Percentiles rank a stretch among this genome's conserved stretches.
These are phyloP conservation scores for Sporodiniella umbellata DNA, from an alignment of 371 early-diverging fungal genomes.

Conservation along the genomic window DNA sequence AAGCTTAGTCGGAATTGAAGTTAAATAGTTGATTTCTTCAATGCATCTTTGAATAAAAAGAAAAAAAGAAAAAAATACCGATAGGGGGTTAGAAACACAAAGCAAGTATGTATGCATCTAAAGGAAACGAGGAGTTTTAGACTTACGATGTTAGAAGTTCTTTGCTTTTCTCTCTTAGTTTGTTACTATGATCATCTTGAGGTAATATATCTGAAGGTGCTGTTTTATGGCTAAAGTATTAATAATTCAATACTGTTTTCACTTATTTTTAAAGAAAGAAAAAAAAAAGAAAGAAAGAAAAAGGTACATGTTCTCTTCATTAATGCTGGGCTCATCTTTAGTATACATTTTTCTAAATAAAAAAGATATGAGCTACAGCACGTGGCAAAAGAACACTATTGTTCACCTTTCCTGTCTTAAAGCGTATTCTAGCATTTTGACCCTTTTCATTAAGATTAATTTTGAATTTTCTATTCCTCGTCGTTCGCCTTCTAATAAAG, in stretches of 20 bases:
- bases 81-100: too few relatives aligned
- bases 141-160: slow-evolving; percentile 77
- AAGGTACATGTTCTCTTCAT: slow-evolving; percentile 3
- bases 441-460: slow-evolving; percentile 72
- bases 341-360: slow-evolving; percentile 1
- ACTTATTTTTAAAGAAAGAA: not conserved
- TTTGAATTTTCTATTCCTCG: slow-evolving; percentile 75
- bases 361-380: too few relatives aligned
- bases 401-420: slow-evolving; percentile 68
- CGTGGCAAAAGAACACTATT: not conserved
- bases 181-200: slow-evolving; percentile 16
- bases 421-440: slow-evolving; percentile 90
- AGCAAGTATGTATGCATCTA: not conserved
- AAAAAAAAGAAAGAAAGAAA: slow-evolving; percentile 14
- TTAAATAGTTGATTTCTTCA: slow-evolving; percentile 63
- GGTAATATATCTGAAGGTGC: slow-evolving; percentile 12
- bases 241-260: not conserved
- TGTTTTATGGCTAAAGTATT: slow-evolving; percentile 4
- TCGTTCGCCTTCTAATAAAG: slow-evolving; percentile 82
- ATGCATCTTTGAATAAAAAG: slow-evolving; percentile 41
- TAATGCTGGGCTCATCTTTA: slow-evolving; percentile 3
- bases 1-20: slow-evolving; percentile 41
- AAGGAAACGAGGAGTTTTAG: slow-evolving; percentile 1
- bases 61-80: too few relatives aligned
- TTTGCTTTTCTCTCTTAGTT: slow-evolving; percentile 57